Evolutionary conservation across 164 flowering plant genomes (phyloP).

Genomic region (Stephania japonica): DNA sequence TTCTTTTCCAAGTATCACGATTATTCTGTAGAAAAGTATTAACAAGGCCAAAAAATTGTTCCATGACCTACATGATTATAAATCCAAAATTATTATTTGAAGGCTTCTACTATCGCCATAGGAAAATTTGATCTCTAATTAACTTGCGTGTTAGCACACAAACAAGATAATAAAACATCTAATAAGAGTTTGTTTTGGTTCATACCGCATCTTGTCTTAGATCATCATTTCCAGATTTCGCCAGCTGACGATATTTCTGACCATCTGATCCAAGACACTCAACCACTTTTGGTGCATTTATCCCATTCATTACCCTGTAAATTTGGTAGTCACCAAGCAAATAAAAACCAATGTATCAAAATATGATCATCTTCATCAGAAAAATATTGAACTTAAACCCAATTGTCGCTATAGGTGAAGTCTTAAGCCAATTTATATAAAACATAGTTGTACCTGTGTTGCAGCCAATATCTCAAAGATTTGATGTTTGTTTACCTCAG

Average conservation of each 20-base stretch:
- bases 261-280: slow-evolving; percentile 97
- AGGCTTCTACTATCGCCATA: not conserved
- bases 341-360: not conserved
- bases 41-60: slow-evolving; percentile 91
- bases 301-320: slow-evolving; percentile 93
- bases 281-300: slow-evolving; percentile 96
- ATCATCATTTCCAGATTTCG: slow-evolving; percentile 99
- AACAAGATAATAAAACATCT: not conserved
- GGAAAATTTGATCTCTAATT: not conserved
- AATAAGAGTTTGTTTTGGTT: not conserved
- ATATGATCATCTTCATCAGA: not conserved
- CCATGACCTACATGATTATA: slow-evolving; percentile 78
- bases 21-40: slow-evolving; percentile 80
- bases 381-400: not conserved
- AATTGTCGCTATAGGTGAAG: not conserved
- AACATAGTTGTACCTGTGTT: not conserved
- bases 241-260: slow-evolving; percentile 80
- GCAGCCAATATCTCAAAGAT: not conserved
- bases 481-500: not conserved
- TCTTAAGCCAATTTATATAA: not conserved
- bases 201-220: slow-evolving; percentile 99
- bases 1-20: slow-evolving; percentile 79
- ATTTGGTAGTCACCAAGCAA: slow-evolving; percentile 8
- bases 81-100: not conserved
- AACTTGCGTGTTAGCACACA: not conserved